These are phyloP conservation scores for Penicillium sp. DNA, from an alignment of 2,329 filamentous ascomycete genomes.

Conservation along the genomic window DNA sequence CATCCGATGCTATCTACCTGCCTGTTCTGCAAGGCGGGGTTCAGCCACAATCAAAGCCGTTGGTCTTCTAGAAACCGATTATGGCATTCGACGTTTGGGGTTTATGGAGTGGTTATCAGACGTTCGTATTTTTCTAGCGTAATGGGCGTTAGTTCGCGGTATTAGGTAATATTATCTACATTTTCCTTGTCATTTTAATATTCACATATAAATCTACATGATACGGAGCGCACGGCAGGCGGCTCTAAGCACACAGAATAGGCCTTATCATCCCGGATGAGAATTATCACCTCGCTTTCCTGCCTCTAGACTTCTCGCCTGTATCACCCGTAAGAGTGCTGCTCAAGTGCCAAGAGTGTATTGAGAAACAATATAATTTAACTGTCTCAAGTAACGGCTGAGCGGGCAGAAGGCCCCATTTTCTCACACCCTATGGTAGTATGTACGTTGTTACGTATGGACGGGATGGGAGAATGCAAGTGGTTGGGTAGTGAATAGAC, in stretches of 20 bases:
- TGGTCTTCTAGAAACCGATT: neutral
- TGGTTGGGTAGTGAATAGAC: too few relatives aligned
- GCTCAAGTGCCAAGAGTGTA: too few relatives aligned
- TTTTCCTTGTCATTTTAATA: too few relatives aligned
- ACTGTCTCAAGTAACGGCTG: too few relatives aligned
- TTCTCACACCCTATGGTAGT: too few relatives aligned
- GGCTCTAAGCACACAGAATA: neutral
- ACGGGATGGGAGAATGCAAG: too few relatives aligned
- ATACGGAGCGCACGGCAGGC: neutral
- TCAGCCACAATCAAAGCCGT: neutral
- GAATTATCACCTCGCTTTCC: neutral
- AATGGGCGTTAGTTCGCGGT: neutral
- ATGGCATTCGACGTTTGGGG: too few relatives aligned
- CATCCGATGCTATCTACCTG: neutral
- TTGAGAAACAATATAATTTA: too few relatives aligned
- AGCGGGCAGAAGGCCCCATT: too few relatives aligned
- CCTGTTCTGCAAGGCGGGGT: neutral
- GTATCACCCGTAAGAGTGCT: neutral
- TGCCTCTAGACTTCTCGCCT: neutral
- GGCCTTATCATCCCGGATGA: neutral
- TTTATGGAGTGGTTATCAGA: neutral
- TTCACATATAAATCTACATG: neutral
- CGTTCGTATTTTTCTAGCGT: slow-evolving; percentile 26
- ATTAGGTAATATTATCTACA: too few relatives aligned
- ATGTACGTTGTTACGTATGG: too few relatives aligned